A percentile compares a stretch with the other conserved stretches of the same genome.
Evolutionary conservation across 805 yeast genomes (phyloP).

Genomic region (Cyberlindnera subsufficiens): DNA sequence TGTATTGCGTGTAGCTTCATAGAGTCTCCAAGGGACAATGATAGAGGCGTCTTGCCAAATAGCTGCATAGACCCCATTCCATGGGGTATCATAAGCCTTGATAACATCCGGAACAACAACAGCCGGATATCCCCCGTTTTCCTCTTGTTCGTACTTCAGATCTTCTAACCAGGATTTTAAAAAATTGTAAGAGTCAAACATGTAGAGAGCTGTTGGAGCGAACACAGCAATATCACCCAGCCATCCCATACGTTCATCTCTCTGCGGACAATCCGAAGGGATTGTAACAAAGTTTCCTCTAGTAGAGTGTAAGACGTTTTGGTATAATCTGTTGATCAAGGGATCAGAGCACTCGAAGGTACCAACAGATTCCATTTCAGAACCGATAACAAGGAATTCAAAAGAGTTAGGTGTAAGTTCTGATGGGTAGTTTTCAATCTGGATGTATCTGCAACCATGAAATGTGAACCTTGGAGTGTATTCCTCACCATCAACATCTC

Average conservation of each 20-base stretch:
- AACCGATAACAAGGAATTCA: too few relatives aligned
- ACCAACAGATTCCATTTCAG: too few relatives aligned
- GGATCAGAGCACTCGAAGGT: too few relatives aligned
- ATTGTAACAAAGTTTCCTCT: conserved; percentile 17
- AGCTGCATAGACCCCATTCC: conserved; percentile 12
- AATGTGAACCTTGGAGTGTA: too few relatives aligned
- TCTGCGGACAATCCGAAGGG: conserved; percentile 17
- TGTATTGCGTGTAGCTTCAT: conserved; percentile 7
- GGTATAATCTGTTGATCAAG: not conserved
- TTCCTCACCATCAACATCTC: too few relatives aligned
- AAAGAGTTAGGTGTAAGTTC: too few relatives aligned
- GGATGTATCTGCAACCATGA: too few relatives aligned
- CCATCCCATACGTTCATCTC: conserved; percentile 21
- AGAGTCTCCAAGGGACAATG: conserved; percentile 15
- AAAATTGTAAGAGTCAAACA: conserved; percentile 16
- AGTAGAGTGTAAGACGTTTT: conserved; percentile 12
- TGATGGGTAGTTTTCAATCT: too few relatives aligned
- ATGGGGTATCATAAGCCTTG: conserved; percentile 4
- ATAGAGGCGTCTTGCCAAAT: conserved; percentile 18
- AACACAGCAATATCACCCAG: conserved; percentile 17
- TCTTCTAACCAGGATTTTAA: conserved; percentile 17
- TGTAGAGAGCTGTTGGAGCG: conserved; percentile 14
- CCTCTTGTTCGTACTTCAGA: conserved; percentile 11
- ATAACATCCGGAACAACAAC: conserved; percentile 16
- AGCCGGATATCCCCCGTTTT: conserved; percentile 13